These are phyloP conservation scores for Alternaria triticimaculans DNA, from an alignment of 2,329 filamentous ascomycete species.

Conservation along the genomic window DNA sequence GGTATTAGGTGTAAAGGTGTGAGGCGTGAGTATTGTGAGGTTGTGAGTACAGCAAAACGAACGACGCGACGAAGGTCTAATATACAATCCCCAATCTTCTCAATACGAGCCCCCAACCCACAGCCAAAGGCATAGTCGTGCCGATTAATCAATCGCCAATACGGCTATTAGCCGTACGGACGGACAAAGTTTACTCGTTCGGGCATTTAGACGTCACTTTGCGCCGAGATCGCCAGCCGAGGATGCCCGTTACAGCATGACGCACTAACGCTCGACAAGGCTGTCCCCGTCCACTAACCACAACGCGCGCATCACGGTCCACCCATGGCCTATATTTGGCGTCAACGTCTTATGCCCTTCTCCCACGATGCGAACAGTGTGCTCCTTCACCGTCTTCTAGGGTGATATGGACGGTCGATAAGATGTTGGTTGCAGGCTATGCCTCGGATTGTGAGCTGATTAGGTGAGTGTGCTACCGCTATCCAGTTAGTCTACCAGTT, in stretches of 20 bases:
- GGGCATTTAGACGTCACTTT: neutral
- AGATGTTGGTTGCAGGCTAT: neutral
- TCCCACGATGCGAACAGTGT: neutral
- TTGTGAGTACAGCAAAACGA: neutral
- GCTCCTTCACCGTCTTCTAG: neutral
- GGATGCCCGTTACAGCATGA: neutral
- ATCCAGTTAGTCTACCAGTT: neutral
- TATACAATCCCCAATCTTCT: neutral
- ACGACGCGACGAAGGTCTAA: neutral
- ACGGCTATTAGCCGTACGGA: neutral
- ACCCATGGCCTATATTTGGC: neutral
- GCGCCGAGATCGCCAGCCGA: constrained; percentile 7
- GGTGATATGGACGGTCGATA: neutral
- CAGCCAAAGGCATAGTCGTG: neutral
- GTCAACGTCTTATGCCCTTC: neutral
- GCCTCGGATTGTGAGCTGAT: no score
- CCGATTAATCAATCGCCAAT: constrained; percentile 2
- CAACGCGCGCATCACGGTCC: neutral
- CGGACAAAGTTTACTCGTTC: neutral
- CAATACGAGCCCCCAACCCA: neutral
- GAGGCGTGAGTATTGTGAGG: neutral
- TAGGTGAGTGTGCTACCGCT: neutral
- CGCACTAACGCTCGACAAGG: neutral
- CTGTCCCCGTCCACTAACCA: neutral
- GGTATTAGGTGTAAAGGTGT: neutral